Evolutionary conservation across 805 yeast species (phyloP).

Genomic region (Kuraishia ogatae): DNA sequence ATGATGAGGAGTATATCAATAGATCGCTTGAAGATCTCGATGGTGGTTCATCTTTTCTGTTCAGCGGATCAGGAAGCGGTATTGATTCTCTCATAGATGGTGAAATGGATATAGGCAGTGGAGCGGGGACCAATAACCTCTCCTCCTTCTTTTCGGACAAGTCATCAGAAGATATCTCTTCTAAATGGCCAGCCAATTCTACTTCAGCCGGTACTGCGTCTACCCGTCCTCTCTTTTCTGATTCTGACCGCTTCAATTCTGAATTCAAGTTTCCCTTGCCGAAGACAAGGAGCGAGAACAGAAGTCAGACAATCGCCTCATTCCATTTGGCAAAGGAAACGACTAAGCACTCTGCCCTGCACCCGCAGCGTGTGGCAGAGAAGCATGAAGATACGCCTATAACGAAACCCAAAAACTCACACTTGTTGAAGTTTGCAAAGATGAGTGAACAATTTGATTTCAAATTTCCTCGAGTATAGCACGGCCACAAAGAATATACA

Average conservation of each 20-base stretch:
- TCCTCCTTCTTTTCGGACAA: background rate
- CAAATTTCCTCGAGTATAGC: background rate
- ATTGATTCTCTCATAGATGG: background rate
- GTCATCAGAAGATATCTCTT: background rate
- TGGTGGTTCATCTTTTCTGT: background rate
- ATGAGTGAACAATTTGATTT: background rate
- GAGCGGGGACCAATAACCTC: background rate
- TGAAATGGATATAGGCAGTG: background rate
- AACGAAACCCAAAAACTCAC: constrained; percentile 9
- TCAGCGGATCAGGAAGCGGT: background rate
- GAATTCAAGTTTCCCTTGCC: constrained; percentile 4
- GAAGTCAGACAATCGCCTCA: background rate
- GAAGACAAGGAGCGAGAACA: background rate
- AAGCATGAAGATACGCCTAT: constrained; percentile 24
- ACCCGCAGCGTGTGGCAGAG: constrained; percentile 8
- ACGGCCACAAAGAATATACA: background rate
- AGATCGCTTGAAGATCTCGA: background rate
- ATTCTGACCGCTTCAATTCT: background rate
- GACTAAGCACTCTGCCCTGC: background rate
- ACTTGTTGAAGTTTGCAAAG: background rate
- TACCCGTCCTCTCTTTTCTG: background rate
- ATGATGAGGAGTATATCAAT: background rate
- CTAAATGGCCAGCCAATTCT: background rate
- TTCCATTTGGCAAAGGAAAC: background rate
- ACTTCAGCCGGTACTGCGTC: background rate